These are phyloP conservation scores for Curvularia sp. DNA, from an alignment of 2,329 filamentous ascomycete genomes.

Conservation along the genomic window DNA sequence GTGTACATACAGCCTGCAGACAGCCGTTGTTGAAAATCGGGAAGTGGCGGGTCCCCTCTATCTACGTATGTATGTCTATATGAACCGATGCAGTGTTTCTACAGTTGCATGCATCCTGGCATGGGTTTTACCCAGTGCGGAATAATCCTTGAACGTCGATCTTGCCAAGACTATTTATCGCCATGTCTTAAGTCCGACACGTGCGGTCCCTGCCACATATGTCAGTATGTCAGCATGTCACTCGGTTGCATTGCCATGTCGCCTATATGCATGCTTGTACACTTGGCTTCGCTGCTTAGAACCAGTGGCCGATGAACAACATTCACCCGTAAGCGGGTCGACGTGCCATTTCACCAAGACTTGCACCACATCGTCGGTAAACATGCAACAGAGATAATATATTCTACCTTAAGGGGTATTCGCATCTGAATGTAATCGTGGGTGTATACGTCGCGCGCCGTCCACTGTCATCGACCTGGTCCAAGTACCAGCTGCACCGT, in stretches of 20 bases:
- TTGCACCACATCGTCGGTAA: not conserved
- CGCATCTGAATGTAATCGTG: not conserved
- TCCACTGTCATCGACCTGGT: not conserved
- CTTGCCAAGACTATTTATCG: slow-evolving; percentile 9
- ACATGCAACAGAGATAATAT: slow-evolving; percentile 6
- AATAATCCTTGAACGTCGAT: slow-evolving; percentile 8
- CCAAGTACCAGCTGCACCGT: not conserved
- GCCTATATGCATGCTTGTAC: slow-evolving; percentile 10
- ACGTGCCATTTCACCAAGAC: not conserved
- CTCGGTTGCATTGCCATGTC: slow-evolving; percentile 12
- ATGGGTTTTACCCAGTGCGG: not conserved
- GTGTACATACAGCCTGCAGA: not conserved
- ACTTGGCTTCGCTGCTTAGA: not conserved
- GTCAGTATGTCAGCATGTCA: slow-evolving; percentile 1
- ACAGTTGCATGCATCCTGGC: not conserved
- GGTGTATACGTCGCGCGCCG: not conserved
- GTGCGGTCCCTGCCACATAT: not conserved
- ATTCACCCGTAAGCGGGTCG: not conserved
- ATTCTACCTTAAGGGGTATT: slow-evolving; percentile 17
- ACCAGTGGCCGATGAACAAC: not conserved
- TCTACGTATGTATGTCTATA: slow-evolving; percentile 1
- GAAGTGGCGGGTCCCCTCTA: not conserved
- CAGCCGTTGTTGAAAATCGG: slow-evolving; percentile 1
- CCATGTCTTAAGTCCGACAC: slow-evolving; percentile 3
- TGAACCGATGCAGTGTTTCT: not conserved